Conservation (phyloP, 208 protist species). For the Trichomonas gallinae region DNA sequence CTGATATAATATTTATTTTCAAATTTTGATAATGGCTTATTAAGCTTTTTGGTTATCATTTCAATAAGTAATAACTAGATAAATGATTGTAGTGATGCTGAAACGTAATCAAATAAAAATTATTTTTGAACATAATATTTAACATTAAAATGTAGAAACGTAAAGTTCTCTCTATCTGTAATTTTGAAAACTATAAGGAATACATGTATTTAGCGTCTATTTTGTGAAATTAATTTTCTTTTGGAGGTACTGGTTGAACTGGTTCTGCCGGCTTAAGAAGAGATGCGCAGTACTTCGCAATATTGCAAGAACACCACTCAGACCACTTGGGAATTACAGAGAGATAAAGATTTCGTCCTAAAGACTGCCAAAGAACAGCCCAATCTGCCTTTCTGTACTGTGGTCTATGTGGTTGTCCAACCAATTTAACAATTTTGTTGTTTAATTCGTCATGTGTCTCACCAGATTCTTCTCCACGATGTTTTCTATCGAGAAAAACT, state of each 20-base stretch:
- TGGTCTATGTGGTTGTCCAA: background rate
- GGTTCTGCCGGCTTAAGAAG: background rate
- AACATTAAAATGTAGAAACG: too few relatives aligned
- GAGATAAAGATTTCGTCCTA: background rate
- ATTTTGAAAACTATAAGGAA: too few relatives aligned
- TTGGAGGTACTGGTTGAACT: background rate
- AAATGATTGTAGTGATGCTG: too few relatives aligned
- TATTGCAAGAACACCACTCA: background rate
- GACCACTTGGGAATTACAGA: background rate
- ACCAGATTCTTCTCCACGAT: background rate
- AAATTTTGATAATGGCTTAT: too few relatives aligned
- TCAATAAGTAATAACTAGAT: too few relatives aligned
- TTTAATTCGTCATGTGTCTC: slow-evolving; percentile 9
- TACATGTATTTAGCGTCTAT: too few relatives aligned
- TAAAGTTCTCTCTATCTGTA: too few relatives aligned
- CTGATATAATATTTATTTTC: too few relatives aligned
- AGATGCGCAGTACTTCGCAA: background rate
- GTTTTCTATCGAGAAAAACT: background rate
- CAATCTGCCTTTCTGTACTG: background rate
- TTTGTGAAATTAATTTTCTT: too few relatives aligned
- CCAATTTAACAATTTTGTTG: background rate
- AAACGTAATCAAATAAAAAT: too few relatives aligned
- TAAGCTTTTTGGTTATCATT: too few relatives aligned
- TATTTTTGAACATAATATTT: too few relatives aligned
- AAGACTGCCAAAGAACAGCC: background rate